Conservation (phyloP, 1,139 yeast genomes). For the Sugiyamaella xylanicola region DNA sequence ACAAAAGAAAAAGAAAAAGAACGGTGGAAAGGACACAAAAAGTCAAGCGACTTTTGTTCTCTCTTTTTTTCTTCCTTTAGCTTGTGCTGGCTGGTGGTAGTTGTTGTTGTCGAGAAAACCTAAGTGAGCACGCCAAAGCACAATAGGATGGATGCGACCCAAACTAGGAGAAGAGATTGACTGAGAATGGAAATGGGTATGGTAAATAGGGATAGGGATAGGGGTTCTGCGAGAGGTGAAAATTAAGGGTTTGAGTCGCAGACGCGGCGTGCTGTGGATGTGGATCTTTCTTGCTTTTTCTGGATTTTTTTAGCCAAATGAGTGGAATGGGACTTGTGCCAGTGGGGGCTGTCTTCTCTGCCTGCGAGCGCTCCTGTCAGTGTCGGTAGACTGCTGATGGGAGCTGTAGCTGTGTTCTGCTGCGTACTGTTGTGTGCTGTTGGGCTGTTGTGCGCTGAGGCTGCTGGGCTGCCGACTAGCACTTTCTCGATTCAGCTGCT, state of each 20-base stretch:
- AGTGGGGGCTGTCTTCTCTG: too few relatives aligned
- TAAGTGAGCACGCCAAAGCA: too few relatives aligned
- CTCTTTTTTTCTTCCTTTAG: not conserved
- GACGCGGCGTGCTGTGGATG: not conserved
- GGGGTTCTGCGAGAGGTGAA: not conserved
- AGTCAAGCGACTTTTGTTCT: constrained; percentile 7
- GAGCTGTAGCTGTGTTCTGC: too few relatives aligned
- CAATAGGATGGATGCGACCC: too few relatives aligned
- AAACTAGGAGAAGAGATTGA: not conserved
- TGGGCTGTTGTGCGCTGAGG: too few relatives aligned
- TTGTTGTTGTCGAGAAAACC: not conserved
- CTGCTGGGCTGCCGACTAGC: too few relatives aligned
- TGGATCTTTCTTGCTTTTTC: not conserved
- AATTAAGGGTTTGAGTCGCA: not conserved
- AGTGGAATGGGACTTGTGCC: not conserved
- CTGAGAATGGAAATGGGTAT: not conserved
- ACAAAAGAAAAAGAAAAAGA: not conserved
- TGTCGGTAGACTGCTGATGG: not conserved
- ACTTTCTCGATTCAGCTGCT: too few relatives aligned
- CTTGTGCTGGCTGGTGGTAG: not conserved
- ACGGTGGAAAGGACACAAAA: not conserved
- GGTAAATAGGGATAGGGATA: not conserved
- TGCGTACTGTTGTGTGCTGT: too few relatives aligned
- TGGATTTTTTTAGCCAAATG: not conserved
- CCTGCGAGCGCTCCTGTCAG: too few relatives aligned